These are phyloP conservation scores for Clarireedia sp. DNA, from an alignment of 2,329 filamentous ascomycete species.

Conservation along the genomic window DNA sequence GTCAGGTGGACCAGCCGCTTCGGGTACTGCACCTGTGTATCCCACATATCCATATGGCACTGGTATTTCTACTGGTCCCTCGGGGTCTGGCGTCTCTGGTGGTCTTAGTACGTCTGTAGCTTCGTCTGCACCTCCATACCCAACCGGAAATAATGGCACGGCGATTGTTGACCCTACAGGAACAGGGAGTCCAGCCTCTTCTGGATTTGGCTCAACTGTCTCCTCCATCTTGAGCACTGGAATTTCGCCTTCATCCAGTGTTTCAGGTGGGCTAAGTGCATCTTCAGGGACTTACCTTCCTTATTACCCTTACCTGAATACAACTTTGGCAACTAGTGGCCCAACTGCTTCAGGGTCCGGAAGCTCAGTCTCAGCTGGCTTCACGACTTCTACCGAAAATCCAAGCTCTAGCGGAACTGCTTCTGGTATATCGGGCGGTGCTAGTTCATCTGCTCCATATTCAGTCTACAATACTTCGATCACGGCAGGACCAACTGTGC, in stretches of 20 bases:
- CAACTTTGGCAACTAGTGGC: neutral
- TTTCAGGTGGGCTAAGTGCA: slow-evolving; percentile 8
- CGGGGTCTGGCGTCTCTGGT: neutral
- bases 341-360: neutral
- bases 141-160: slow-evolving; percentile 10
- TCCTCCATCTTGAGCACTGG: slow-evolving; percentile 6
- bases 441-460: neutral
- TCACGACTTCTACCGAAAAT: neutral
- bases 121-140: slow-evolving; percentile 10
- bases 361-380: neutral
- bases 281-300: neutral
- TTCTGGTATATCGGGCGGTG: neutral
- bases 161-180: slow-evolving; percentile 5
- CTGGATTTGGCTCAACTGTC: neutral
- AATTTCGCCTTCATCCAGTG: slow-evolving; percentile 9
- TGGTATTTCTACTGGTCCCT: neutral
- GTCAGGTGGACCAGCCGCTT: neutral
- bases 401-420: neutral
- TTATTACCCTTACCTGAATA: slow-evolving; percentile 11
- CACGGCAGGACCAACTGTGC: slow-evolving; percentile 2
- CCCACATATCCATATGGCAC: neutral
- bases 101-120: neutral
- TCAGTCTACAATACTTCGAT: slow-evolving; percentile 3
- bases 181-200: neutral
- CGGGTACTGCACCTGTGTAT: neutral